Conservation (phyloP, 176 grass and related monocot species). For the Oryza glumipatula region DNA sequence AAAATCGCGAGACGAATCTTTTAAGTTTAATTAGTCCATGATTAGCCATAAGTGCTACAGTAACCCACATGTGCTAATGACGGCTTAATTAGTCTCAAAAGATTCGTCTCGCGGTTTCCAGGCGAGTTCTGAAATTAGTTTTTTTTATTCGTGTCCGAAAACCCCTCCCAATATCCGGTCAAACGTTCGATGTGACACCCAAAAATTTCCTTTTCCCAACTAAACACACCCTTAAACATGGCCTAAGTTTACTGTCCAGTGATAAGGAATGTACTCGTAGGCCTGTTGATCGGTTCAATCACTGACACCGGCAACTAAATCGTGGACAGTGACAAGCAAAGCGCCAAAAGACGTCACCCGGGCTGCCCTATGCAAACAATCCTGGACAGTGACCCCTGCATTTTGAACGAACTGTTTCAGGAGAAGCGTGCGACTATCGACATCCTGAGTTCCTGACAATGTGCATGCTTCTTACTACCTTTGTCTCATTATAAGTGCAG, state of each 20-base stretch:
- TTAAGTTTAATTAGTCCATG: no score
- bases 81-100: no score
- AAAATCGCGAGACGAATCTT: no score
- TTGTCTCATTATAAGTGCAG: fast-evolving
- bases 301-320: slow-evolving; percentile 4
- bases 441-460: neutral
- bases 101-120: no score
- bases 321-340: slow-evolving; percentile 30
- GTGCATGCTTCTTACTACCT: neutral
- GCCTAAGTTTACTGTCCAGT: neutral
- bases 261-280: neutral
- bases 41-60: no score
- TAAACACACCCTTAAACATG: no score
- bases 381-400: neutral
- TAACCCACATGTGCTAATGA: no score
- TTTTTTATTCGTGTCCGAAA: no score
- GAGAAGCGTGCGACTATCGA: neutral
- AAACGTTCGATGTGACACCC: no score
- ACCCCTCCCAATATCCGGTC: no score
- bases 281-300: neutral
- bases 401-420: neutral
- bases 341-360: slow-evolving; percentile 31
- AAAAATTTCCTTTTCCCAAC: no score
- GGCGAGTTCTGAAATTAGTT: no score
- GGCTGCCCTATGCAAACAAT: slow-evolving; percentile 30